Evolutionary conservation across 2,329 filamentous ascomycete species (phyloP), one percentile per base, ranked within the genome.

Genomic region (Neonectria punicea): DNA sequence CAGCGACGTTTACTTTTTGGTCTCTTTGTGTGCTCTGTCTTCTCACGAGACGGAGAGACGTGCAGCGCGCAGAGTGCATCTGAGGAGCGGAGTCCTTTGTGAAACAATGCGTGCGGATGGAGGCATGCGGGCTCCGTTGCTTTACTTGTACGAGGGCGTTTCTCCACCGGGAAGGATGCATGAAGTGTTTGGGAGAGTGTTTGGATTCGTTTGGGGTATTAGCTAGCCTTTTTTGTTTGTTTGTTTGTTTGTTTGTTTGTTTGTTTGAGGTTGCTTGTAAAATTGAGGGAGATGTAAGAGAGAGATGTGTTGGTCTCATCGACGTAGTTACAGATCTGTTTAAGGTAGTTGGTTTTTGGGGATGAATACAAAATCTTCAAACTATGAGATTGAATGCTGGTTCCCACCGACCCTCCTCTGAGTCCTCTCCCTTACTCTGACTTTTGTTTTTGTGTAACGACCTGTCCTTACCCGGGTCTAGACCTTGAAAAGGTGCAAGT

Each of bases 81-180:
- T 44, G 41, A 28, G 41, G 41, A 53, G 50, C 41, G 50, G 49
- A 60, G 49, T 32, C 41, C 7, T 36, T 18, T 46, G 58, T 54
- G 58, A 60, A 60, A 60, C 58, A 53, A 49, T 54, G 13, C 46
- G 46, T 49, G 22, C 6, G 22, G 13, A 49, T 49, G 22, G 8
- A n/a, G 16, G 22, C 10, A 49, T 49, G 46, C 46, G 25, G 25
- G 25, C 49, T 47, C 58, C 50, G 32, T 54, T 53, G 49, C 5
- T 53, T 30, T 30, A 30, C 50, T 14, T 39, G 32, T 36, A 34
- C 28, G 22, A 28, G 13, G 28, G 16, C 16, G 18, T 20, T 16
- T 14, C 32, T 53, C 10, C 20, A 36, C n/a, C n/a, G 8, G 18
- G 28, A 50, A 10, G 25, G 25, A 32, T 30, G 22, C 3, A 25